Evolutionary conservation across 768 basidiomycete genomes (phyloP).

Genomic region (Mrakia hoshinonis): DNA sequence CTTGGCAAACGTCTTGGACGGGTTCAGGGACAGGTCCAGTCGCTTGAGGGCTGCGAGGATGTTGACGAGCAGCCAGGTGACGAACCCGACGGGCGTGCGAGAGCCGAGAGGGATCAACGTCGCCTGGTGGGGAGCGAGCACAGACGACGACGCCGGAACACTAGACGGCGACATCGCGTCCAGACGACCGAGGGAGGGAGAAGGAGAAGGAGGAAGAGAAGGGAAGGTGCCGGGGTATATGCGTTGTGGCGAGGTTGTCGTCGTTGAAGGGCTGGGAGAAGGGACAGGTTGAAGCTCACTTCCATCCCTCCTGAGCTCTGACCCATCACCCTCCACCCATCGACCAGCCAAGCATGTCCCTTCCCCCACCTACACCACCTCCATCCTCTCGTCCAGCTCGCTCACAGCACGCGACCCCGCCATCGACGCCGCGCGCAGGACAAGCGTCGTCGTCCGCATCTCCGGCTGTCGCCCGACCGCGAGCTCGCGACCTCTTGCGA

Average conservation of each 20-base stretch:
- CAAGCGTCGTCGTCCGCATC: not conserved
- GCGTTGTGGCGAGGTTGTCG: not conserved
- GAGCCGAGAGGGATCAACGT: constrained; percentile 17
- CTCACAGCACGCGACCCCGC: not conserved
- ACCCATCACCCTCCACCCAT: not conserved
- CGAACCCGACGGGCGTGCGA: constrained; percentile 15
- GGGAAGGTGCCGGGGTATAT: not conserved
- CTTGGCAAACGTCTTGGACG: constrained; percentile 54
- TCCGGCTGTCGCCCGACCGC: not conserved
- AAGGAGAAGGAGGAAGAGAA: not conserved
- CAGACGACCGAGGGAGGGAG: not conserved
- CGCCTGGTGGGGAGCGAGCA: constrained; percentile 18
- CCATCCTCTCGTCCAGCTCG: not conserved
- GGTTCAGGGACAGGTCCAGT: constrained; percentile 69
- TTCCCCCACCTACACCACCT: not conserved
- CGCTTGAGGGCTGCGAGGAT: constrained; percentile 56
- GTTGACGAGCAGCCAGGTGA: constrained; percentile 42
- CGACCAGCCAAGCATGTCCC: not conserved
- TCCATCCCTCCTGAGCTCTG: not conserved
- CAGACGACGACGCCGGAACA: not conserved
- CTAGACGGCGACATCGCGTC: not conserved
- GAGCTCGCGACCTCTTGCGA: constrained; percentile 19
- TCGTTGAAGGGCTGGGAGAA: not conserved
- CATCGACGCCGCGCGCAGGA: not conserved
- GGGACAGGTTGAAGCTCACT: not conserved